Evolutionary conservation across 495 filamentous ascomycete species (phyloP), one percentile per base, ranked within the genome.

Genomic region (Penicillium roqueforti): DNA sequence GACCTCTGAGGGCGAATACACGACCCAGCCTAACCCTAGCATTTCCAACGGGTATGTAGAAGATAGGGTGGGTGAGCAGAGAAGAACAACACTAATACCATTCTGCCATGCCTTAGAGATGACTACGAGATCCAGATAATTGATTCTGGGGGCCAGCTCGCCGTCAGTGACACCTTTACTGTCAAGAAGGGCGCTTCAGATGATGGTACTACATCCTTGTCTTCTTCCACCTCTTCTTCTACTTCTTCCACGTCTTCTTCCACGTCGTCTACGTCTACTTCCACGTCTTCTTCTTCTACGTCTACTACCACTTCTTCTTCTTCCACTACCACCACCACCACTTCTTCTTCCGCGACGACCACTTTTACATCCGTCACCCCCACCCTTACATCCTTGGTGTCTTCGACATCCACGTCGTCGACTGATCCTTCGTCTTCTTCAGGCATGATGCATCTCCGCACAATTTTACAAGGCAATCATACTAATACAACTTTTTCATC

Each of bases 101-200:
- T 42, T 42, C 34, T 37, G 11, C 16, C 42, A 28, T 47, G 48
- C 11, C 20, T 42, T 53, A 57, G 55, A 42, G 1, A 53, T 47
- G 55, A 38, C 48, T 57, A 57, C 19, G 48, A 57, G 55, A 57
- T 57, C 20, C 42, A 57, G 48, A 53, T 57, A 47, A 57, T 57
- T 20, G 55, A 57, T 53, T 53, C 55, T 37, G 34, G 36, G 23
- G 55, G 55, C 32, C 42, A 57, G 36, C 48, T 57, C 19, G 55
- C 55, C 34, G 32, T 57, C 48, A 57, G 55, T 47, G 55, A 57
- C 16, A 36, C 34, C 36, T 57, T 57, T 16, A 57, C 55, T 53
- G 55, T 47, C 37, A 9, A 57, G 34, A 47, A 53, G 48, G 55
- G 55, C 19, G 55, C 48, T 47, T 57, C 55, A 14, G 42, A 43